Conservation (phyloP, 1,284 basidiomycete species). For the Fomitopsis betulina region DNA sequence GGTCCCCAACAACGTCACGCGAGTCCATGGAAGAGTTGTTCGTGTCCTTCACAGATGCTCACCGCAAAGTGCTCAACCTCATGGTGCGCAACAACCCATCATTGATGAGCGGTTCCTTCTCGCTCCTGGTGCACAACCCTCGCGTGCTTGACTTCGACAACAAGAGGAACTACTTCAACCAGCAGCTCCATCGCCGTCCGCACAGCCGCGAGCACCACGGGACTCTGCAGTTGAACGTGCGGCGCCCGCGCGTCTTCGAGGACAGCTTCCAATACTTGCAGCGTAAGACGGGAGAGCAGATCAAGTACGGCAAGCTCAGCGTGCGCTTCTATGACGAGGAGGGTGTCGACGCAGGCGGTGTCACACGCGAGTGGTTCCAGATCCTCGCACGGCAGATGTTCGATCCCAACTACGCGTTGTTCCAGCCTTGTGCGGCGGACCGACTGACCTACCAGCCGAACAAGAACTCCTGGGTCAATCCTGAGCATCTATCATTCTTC, state of each 20-base stretch:
- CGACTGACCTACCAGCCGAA: constrained; percentile 95
- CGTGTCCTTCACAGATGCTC: constrained; percentile 90
- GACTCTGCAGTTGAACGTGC: constrained; percentile 89
- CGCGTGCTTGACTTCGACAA: constrained; percentile 99
- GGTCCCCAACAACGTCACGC: constrained; percentile 57
- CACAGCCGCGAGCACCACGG: constrained; percentile 77
- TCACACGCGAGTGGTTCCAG: constrained; percentile 98
- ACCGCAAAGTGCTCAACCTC: constrained; percentile 92
- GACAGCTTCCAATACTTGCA: constrained; percentile 95
- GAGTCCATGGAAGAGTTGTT: constrained; percentile 87
- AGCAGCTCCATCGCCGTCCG: constrained; percentile 89
- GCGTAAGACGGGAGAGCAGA: constrained; percentile 89
- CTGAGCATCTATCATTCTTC: constrained; percentile 96
- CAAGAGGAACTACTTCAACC: constrained; percentile 98
- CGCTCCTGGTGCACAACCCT: constrained; percentile 92
- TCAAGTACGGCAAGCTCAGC: constrained; percentile 97
- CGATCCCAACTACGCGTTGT: constrained; percentile 98
- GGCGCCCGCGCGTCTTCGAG: constrained; percentile 92
- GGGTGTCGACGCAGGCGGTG: constrained; percentile 97
- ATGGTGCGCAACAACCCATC: constrained; percentile 99
- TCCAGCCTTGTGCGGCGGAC: constrained; percentile 96
- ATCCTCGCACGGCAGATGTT: constrained; percentile 99
- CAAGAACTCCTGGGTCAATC: constrained; percentile 91
- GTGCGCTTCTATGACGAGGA: constrained; percentile 98
- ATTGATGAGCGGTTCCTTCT: constrained; percentile 97